These are phyloP conservation scores for Ogataea saltuana DNA, from an alignment of 805 yeast genomes.

Conservation along the genomic window DNA sequence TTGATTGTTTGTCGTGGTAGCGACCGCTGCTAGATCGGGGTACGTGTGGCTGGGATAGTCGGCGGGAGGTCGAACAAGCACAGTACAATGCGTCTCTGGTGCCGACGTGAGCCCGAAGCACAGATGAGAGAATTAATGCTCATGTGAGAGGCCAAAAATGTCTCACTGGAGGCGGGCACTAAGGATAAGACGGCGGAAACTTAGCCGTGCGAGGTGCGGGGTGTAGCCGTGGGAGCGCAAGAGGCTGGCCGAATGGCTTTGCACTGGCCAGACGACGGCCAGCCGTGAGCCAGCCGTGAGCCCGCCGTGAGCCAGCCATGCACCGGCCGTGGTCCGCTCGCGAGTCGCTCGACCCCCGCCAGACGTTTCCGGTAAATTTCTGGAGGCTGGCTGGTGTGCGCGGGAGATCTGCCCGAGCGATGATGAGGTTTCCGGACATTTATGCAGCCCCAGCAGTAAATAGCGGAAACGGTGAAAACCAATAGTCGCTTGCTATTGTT, in stretches of 20 bases:
- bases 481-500: slow-evolving; percentile 6
- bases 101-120: background rate
- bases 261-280: background rate
- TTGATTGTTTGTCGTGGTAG: too few species aligned
- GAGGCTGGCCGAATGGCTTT: too few species aligned
- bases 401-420: slow-evolving; percentile 5
- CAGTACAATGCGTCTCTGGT: too few species aligned
- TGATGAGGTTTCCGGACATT: slow-evolving; percentile 6
- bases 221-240: too few species aligned
- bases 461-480: slow-evolving; percentile 6
- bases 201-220: background rate
- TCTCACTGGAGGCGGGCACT: slow-evolving; percentile 4
- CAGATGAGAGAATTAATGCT: slow-evolving; percentile 1
- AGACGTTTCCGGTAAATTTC: background rate
- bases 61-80: too few species aligned
- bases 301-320: background rate
- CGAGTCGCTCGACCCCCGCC: too few species aligned
- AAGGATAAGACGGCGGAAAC: slow-evolving; percentile 5
- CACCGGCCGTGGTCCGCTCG: background rate
- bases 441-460: slow-evolving; percentile 5
- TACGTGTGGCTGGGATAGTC: too few species aligned
- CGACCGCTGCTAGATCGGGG: too few species aligned
- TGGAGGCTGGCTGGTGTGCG: slow-evolving; percentile 3
- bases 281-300: background rate
- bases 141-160: background rate